These are phyloP conservation scores for Oryza rufipogon DNA, from an alignment of 176 grass and related monocot genomes.

Conservation along the genomic window DNA sequence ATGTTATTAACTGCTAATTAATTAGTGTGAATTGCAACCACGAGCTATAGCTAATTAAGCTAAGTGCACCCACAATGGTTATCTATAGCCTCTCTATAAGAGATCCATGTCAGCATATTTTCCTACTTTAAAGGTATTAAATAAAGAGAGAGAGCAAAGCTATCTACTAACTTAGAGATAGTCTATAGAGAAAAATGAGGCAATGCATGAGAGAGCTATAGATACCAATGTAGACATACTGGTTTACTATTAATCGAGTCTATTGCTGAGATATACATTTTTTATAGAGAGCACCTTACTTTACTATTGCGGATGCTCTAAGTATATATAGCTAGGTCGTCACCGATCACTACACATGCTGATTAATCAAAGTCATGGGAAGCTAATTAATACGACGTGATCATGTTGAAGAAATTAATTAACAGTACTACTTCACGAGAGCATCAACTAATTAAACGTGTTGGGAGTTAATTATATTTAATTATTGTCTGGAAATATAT, in stretches of 20 bases:
- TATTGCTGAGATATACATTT: too few species aligned
- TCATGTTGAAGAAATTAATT: not conserved
- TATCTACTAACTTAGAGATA: too few species aligned
- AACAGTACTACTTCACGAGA: not conserved
- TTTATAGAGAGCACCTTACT: too few species aligned
- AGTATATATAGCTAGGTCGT: not conserved
- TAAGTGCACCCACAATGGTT: not conserved
- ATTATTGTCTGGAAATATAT: not conserved
- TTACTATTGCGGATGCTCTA: too few species aligned
- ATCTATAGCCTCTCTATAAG: too few species aligned
- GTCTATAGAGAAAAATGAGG: too few species aligned
- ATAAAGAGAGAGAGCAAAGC: too few species aligned
- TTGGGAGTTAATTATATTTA: not conserved
- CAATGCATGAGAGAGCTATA: too few species aligned
- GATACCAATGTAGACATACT: too few species aligned
- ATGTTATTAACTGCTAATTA: not conserved
- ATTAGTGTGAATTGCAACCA: not conserved
- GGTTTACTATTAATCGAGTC: too few species aligned
- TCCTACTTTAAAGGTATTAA: too few species aligned
- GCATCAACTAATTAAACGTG: not conserved
- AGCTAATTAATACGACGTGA: not conserved
- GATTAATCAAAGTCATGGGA: not conserved
- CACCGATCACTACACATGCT: not conserved
- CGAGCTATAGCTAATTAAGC: not conserved
- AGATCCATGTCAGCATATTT: too few species aligned